A percentile compares a stretch with the other conserved stretches of the same genome.
Evolutionary conservation across 2,329 filamentous ascomycete species (phyloP).

Genomic region (Phialophora expanda): DNA sequence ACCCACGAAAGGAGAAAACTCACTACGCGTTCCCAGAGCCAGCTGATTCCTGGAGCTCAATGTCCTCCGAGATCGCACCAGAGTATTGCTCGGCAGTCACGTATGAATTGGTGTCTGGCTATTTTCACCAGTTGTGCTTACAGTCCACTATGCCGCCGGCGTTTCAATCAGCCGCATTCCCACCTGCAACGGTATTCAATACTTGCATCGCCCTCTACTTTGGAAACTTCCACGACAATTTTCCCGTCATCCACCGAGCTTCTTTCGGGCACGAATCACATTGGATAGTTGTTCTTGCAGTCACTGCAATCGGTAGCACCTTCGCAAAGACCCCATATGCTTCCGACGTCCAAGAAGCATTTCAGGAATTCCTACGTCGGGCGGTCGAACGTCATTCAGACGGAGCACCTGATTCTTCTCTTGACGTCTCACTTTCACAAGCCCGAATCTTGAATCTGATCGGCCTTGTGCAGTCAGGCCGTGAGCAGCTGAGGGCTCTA

Average conservation of each 20-base stretch:
- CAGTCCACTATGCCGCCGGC: constrained; percentile 42
- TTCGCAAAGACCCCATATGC: constrained; percentile 41
- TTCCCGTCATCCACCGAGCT: constrained; percentile 49
- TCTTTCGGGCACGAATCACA: constrained; percentile 48
- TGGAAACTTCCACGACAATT: constrained; percentile 48
- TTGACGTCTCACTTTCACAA: constrained; percentile 31
- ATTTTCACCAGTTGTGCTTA: constrained; percentile 45
- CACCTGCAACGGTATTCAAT: constrained; percentile 40
- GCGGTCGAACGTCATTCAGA: constrained; percentile 40
- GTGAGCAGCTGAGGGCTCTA: constrained; percentile 28
- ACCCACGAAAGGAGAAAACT: constrained; percentile 20
- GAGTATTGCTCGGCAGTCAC: constrained; percentile 24
- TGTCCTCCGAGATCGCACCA: constrained; percentile 2
- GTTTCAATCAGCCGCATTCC: constrained; percentile 45
- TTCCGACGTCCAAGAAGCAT: constrained; percentile 43
- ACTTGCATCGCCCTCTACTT: constrained; percentile 47
- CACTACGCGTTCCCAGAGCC: constrained; percentile 28
- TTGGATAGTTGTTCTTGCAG: constrained; percentile 50
- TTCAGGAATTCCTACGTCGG: constrained; percentile 52
- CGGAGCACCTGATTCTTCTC: constrained; percentile 15
- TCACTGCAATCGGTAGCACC: constrained; percentile 51
- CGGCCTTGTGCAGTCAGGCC: constrained; percentile 31
- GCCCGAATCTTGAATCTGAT: constrained; percentile 35
- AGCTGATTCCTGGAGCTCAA: constrained; percentile 10
- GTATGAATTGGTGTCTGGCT: constrained; percentile 42